These are phyloP conservation scores for Pythium grandisporangium DNA, from an alignment of 352 stramenopile species.

Conservation along the genomic window DNA sequence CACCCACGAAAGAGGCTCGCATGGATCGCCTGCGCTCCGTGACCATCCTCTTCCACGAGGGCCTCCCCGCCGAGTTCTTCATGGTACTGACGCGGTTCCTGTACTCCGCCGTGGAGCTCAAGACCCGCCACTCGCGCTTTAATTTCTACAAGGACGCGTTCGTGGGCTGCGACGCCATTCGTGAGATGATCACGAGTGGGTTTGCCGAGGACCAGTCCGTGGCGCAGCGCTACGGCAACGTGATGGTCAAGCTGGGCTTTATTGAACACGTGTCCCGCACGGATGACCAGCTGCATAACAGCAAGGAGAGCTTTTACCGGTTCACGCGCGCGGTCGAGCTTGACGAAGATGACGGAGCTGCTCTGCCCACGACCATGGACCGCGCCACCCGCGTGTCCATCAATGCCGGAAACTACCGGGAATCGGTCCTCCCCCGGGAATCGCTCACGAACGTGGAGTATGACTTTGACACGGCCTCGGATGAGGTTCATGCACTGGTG, in stretches of 20 bases:
- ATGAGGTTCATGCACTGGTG: slow-evolving; percentile 74
- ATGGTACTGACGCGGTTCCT: slow-evolving; percentile 63
- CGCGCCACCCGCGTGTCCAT: slow-evolving; percentile 30
- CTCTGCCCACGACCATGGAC: slow-evolving; percentile 21
- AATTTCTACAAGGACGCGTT: slow-evolving; percentile 86
- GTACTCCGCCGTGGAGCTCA: slow-evolving; percentile 63
- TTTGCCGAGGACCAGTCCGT: slow-evolving; percentile 73
- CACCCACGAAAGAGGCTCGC: slow-evolving; percentile 58
- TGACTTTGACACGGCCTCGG: slow-evolving; percentile 60
- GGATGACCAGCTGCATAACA: slow-evolving; percentile 74
- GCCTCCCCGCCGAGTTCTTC: slow-evolving; percentile 73
- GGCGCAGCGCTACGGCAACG: slow-evolving; percentile 62
- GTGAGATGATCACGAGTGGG: slow-evolving; percentile 60
- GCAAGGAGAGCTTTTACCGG: slow-evolving; percentile 79
- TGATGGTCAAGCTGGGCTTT: slow-evolving; percentile 70
- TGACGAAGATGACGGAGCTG: slow-evolving; percentile 17
- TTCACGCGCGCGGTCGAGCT: slow-evolving; percentile 69
- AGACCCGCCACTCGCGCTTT: slow-evolving; percentile 76
- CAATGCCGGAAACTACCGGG: slow-evolving; percentile 59
- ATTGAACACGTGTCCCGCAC: slow-evolving; percentile 78
- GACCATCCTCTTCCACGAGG: slow-evolving; percentile 71
- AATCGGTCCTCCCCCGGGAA: slow-evolving; percentile 64
- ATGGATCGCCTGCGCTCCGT: slow-evolving; percentile 70
- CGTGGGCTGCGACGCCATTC: slow-evolving; percentile 61
- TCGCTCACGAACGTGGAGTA: slow-evolving; percentile 50